phyloP scores from a whole-genome alignment of 352 stramenopile species.

The Phytopythium helicoides region DNA sequence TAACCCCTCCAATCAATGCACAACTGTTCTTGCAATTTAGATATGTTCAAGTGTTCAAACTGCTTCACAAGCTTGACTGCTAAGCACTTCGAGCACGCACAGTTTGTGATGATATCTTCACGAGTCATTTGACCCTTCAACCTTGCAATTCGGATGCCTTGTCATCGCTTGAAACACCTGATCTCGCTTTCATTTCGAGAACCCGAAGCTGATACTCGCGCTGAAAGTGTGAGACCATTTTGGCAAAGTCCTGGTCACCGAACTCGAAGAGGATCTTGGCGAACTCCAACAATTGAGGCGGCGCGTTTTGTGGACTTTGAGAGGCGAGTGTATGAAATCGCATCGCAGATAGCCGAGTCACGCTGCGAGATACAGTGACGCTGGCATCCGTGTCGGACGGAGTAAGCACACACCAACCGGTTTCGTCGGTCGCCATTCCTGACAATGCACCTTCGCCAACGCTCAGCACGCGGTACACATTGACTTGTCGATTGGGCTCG shows the following conservation, averaged over 20 bases:
- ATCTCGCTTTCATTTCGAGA: too few species aligned
- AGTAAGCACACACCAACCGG: constrained; percentile 17
- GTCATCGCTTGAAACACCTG: too few species aligned
- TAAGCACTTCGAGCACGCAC: too few species aligned
- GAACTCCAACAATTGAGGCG: not conserved
- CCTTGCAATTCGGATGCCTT: too few species aligned
- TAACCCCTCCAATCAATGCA: too few species aligned
- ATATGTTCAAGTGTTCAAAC: too few species aligned
- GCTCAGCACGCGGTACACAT: constrained; percentile 25
- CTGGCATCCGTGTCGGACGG: not conserved
- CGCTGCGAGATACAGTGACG: not conserved
- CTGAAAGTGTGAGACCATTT: not conserved
- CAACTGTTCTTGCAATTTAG: too few species aligned
- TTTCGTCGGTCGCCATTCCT: constrained; percentile 22
- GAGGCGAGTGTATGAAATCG: not conserved
- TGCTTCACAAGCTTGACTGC: too few species aligned
- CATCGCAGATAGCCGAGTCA: not conserved
- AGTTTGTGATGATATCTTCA: too few species aligned
- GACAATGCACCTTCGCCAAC: constrained; percentile 25
- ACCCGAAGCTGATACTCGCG: too few species aligned
- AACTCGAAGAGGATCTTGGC: not conserved
- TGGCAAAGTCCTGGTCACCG: not conserved
- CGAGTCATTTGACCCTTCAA: too few species aligned
- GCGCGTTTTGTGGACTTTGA: not conserved
- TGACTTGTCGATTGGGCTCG: constrained; percentile 16